Base-by-base conservation (phyloP, 352 stramenopile species). In the Phytopythium helicoides region DNA sequence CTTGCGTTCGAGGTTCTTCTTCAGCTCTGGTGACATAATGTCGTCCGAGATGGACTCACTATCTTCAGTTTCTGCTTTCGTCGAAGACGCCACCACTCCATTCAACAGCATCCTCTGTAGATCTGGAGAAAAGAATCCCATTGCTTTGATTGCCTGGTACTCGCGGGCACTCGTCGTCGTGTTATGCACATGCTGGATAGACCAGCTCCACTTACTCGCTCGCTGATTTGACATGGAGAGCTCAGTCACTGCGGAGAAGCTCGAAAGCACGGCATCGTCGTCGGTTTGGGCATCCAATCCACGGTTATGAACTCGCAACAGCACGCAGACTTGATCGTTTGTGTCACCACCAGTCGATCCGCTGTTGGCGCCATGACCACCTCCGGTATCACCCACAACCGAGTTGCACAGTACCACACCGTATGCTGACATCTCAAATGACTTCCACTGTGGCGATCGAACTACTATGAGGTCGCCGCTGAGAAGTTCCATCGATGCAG, bases 91-190 rank as follows among this genome's bases (percentile, higher is more conserved):
- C 35, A 69, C 54, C 18, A 73, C 66, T 3, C 81, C 81, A 14
- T 64, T 56, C 40, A 83, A 46, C 36, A 94, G 25, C 34, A 79
- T 65, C 40, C 79, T 57, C 26, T 76, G 80, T 12, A 87, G 70
- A 37, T 81, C 70, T 3, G 62, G 55, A 3, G 68, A 58, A 21
- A 89, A 74, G 45, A 83, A 83, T 7, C 56, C 54, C 15, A 91
- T 64, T 1, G 83, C 76, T 41, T 86, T 77, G 28, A 90, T 76
- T 19, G 83, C 83, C 44, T 94, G 83, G 49, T 81, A 94, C 62
- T 94, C 83, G n/a, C 83, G 73, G 2, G 81, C 78, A 42, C 76
- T 89, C 10, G 81, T 92, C 23, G 72, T 88, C 40, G 78, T 74
- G 50, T 88, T 92, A 58, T 89, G 72, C 9, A 88, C 76, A 54